phyloP scores from a whole-genome alignment of 2,329 filamentous ascomycete species.

The Aspergillus spinulosporus region DNA sequence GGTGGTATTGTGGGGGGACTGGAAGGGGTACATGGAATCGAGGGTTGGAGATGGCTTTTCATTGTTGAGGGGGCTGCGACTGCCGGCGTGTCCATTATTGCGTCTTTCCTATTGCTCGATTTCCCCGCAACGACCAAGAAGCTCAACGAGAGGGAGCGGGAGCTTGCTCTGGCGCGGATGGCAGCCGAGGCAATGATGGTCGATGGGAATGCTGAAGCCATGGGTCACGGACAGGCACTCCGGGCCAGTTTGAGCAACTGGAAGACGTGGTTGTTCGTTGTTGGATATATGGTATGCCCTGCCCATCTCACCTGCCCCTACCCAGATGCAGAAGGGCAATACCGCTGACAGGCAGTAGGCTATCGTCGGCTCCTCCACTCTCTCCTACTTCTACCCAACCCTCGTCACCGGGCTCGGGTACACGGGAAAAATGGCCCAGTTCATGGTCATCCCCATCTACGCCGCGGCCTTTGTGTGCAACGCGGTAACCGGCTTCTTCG shows the following conservation, averaged over 20 bases:
- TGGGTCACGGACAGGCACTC: conserved; percentile 25
- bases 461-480: conserved; percentile 54
- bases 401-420: conserved; percentile 28
- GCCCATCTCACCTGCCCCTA: too few relatives aligned
- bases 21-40: background rate
- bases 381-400: conserved; percentile 36
- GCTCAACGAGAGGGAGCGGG: conserved; percentile 34
- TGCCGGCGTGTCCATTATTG: conserved; percentile 45
- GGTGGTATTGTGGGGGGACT: background rate
- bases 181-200: conserved; percentile 22
- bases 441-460: conserved; percentile 52
- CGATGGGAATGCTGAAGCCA: conserved; percentile 16
- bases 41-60: conserved; percentile 10
- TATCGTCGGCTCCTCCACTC: conserved; percentile 41
- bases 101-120: conserved; percentile 51
- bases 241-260: conserved; percentile 26
- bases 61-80: conserved; percentile 35
- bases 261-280: conserved; percentile 43
- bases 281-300: conserved; percentile 41
- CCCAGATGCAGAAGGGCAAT: too few relatives aligned
- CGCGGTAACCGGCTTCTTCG: conserved; percentile 48
- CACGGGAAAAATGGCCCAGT: conserved; percentile 15
- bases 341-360: conserved; percentile 13
- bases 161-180: conserved; percentile 28
- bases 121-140: conserved; percentile 50